A percentile compares a stretch with the other conserved stretches of the same genome.
Conservation (phyloP, 2,329 filamentous ascomycete species). For the Diplocarpon rosae region DNA sequence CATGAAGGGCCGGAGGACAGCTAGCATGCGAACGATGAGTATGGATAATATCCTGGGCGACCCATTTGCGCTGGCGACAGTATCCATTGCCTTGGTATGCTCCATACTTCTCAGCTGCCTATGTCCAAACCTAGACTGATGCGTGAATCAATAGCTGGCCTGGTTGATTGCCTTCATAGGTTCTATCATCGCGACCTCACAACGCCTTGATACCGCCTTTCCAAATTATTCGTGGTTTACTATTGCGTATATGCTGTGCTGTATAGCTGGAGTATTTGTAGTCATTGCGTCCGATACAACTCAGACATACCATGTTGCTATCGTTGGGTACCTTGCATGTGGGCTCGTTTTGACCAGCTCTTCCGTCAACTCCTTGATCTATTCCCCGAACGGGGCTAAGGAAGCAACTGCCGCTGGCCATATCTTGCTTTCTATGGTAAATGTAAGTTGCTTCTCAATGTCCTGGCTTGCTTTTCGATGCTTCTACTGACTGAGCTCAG, state of each 20-base stretch:
- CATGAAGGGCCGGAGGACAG: conserved; percentile 38
- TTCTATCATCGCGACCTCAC: conserved; percentile 60
- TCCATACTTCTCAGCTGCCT: conserved; percentile 3
- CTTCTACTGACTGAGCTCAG: conserved; percentile 34
- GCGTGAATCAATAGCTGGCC: conserved; percentile 53
- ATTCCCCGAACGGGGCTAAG: conserved; percentile 58
- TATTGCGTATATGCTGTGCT: conserved; percentile 72
- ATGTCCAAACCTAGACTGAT: conserved; percentile 8
- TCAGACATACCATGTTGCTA: conserved; percentile 81
- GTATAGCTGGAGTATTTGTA: conserved; percentile 68
- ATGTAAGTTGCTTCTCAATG: conserved; percentile 45
- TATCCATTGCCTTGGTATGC: conserved; percentile 81
- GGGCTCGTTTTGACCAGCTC: conserved; percentile 80
- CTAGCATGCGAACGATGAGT: conserved; percentile 48
- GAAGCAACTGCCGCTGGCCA: conserved; percentile 88
- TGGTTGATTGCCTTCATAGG: conserved; percentile 90
- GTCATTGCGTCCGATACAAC: conserved; percentile 77
- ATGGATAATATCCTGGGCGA: conserved; percentile 89
- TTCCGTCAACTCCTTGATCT: conserved; percentile 77
- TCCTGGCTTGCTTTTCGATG: background rate
- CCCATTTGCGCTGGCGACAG: conserved; percentile 87
- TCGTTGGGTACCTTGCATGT: conserved; percentile 76
- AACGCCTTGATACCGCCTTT: conserved; percentile 42
- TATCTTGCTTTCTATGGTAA: conserved; percentile 86
- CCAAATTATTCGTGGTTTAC: conserved; percentile 92